Conservation (phyloP, 129 eudicot species). For the Centaurea solstitialis region DNA sequence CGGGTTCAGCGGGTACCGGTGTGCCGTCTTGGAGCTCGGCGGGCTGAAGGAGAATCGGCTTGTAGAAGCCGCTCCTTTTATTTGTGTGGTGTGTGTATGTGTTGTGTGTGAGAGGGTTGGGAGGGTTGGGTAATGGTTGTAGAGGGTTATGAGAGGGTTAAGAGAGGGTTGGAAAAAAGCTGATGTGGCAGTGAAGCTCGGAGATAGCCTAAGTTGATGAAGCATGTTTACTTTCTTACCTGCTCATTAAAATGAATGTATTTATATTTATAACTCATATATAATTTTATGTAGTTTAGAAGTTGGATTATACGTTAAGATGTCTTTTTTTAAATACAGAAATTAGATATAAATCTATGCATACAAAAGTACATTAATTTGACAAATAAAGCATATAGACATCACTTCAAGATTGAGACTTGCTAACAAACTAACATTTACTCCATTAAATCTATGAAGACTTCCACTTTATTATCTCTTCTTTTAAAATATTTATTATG, state of each 20-base stretch:
- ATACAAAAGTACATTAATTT: neutral
- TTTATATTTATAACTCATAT: neutral
- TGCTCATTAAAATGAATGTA: neutral
- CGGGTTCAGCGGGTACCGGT: too few relatives aligned
- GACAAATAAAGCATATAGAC: neutral
- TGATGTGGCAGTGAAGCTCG: too few relatives aligned
- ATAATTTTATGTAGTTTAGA: neutral
- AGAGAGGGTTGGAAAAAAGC: too few relatives aligned
- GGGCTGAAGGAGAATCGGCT: too few relatives aligned
- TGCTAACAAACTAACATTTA: constrained; percentile 18
- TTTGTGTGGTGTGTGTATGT: too few relatives aligned
- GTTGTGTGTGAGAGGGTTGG: too few relatives aligned
- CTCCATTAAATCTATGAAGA: constrained; percentile 3
- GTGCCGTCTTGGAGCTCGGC: too few relatives aligned
- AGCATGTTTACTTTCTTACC: neutral
- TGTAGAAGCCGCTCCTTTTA: too few relatives aligned
- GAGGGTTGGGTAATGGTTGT: too few relatives aligned
- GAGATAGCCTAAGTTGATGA: too few relatives aligned
- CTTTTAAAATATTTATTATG: neutral
- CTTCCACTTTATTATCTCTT: neutral
- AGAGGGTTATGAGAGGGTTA: too few relatives aligned
- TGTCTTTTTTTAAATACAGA: neutral
- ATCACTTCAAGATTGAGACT: constrained; percentile 22
- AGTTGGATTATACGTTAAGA: neutral
- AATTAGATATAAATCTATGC: neutral